Evolutionary conservation across 257 asterid species (phyloP).

Genomic region (Solanum clarkiae): DNA sequence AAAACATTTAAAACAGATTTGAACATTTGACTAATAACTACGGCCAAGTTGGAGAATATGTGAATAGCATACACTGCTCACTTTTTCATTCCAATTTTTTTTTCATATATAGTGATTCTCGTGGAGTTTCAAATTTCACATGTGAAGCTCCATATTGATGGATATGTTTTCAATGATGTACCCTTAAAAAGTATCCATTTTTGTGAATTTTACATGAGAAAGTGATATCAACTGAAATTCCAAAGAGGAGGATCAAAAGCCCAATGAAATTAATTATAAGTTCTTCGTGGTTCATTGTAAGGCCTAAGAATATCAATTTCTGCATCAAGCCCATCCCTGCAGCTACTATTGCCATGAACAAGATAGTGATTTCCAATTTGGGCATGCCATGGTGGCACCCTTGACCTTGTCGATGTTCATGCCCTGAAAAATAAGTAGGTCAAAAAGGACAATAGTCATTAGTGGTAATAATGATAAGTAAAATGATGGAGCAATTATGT

Average conservation of each 20-base stretch:
- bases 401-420: constrained; percentile 9
- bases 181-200: not conserved
- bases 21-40: not conserved
- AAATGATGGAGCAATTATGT: not conserved
- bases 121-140: not conserved
- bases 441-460: constrained; percentile 38
- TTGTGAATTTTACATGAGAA: not conserved
- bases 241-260: constrained; percentile 32
- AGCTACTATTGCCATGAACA: not conserved
- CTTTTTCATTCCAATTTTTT: too few relatives aligned
- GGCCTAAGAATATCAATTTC: constrained; percentile 18
- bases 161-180: not conserved
- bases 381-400: constrained; percentile 38
- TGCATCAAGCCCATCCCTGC: constrained; percentile 27
- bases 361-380: constrained; percentile 9
- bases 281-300: constrained; percentile 25
- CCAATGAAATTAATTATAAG: constrained; percentile 41
- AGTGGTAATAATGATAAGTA: not conserved
- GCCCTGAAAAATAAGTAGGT: constrained; percentile 21
- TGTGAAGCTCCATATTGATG: not conserved
- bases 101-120: not conserved
- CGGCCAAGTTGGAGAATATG: too few relatives aligned
- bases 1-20: not conserved
- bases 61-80: not conserved
- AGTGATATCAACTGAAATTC: constrained; percentile 22